phyloP scores from a whole-genome alignment of 306 rosid genomes.

The Ormosia emarginata region DNA sequence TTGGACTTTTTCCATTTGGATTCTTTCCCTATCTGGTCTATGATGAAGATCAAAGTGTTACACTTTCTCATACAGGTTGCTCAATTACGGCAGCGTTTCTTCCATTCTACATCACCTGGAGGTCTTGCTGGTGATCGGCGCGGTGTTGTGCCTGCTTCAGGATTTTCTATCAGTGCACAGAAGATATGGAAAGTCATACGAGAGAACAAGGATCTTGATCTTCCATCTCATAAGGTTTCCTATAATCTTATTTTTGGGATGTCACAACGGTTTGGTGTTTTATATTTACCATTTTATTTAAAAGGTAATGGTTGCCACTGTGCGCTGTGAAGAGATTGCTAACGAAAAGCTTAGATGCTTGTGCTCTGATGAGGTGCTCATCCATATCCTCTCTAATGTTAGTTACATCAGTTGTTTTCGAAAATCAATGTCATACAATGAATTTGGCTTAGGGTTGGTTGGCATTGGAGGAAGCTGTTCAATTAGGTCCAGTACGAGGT shows the following conservation, averaged over 20 bases:
- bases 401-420: neutral
- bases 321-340: conserved; percentile 95
- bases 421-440: neutral
- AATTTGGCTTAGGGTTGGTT: conserved; percentile 67
- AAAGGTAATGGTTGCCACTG: conserved; percentile 98
- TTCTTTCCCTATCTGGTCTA: neutral
- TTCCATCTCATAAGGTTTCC: conserved; percentile 96
- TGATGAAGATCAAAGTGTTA: conserved; percentile 8
- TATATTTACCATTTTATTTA: conserved; percentile 12
- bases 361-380: conserved; percentile 56
- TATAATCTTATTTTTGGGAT: conserved; percentile 6
- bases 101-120: conserved; percentile 80
- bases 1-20: neutral
- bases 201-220: conserved; percentile 94
- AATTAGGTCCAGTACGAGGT: conserved; percentile 66
- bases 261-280: conserved; percentile 2
- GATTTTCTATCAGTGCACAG: conserved; percentile 83
- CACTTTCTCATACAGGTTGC: conserved; percentile 58
- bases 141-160: conserved; percentile 92
- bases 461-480: conserved; percentile 66
- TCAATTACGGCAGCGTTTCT: conserved; percentile 76
- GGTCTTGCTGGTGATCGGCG: conserved; percentile 95
- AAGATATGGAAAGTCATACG: conserved; percentile 89
- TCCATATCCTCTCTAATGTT: conserved; percentile 5
- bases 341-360: conserved; percentile 54